Evolutionary conservation across 1,284 basidiomycete species (phyloP), one percentile per base, ranked within the genome.

Genomic region (Pseudozyma thailandica): DNA sequence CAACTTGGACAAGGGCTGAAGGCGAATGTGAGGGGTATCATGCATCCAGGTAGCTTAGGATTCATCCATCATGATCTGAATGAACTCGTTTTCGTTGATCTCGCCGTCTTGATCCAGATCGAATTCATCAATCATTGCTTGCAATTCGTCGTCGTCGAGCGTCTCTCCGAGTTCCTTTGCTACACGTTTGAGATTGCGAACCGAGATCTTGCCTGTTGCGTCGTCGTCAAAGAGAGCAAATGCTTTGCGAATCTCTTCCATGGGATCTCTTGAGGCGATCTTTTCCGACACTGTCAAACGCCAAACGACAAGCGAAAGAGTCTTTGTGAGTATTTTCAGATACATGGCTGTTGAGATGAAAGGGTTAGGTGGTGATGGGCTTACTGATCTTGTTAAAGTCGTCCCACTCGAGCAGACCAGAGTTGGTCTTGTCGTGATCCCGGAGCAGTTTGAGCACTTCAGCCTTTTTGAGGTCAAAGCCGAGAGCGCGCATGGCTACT

Each of bases 81-180:
- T 89, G 84, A 95, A 94, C 86, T 95, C 93, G 82, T 91, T 89
- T 82, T 94, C 91, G 83, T 90, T 94, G 83, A 98, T 98, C 85
- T 95, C 94, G 21, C 94, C 94, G 78, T 99, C 95, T 83, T 95
- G 91, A 85, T 99, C 95, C 33, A 99, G 88, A 84, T 99, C 95
- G 81, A 99, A 99, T 85, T 99, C 96, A 80, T 98, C 96, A 80
- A 99, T 99, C 95, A 99, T 99, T 20, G 95, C 96, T 89, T 97
- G 93, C 94, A 98, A 86, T 81, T 98, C 96, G 71, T 98, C 95
- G 72, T 98, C 96, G 78, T 95, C 94, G 66, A 99, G 85, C 50
- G 91, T 88, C 85, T 98, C 96, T 16, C 95, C 95, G 70, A 99
- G 90, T 84, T 99, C 96, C 82, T 95, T 96, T 18, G 95, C 95